Percentiles rank a stretch among this genome's conserved stretches.
phyloP scores from a whole-genome alignment of 164 flowering plant genomes.

The Hamamelis virginiana region DNA sequence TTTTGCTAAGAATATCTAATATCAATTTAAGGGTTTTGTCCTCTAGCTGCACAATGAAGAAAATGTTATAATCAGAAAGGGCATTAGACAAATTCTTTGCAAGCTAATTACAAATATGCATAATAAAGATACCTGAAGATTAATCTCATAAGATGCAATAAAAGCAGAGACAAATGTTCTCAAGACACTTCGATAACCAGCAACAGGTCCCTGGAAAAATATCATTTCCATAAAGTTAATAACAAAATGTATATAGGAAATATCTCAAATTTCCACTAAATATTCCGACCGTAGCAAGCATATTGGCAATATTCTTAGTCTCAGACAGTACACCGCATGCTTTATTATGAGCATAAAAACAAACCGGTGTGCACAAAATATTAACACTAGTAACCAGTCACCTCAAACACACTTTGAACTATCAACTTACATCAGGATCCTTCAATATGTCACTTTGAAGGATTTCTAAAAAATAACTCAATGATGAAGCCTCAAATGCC shows the following conservation, averaged over 20 bases:
- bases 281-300: not conserved
- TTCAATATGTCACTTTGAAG: conserved; percentile 61
- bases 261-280: not conserved
- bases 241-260: not conserved
- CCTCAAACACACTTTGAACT: not conserved
- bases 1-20: conserved; percentile 70
- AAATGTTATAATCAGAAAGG: conserved; percentile 15
- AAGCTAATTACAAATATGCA: conserved; percentile 2
- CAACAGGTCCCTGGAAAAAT: conserved; percentile 60
- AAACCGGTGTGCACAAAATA: not conserved
- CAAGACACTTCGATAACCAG: conserved; percentile 87
- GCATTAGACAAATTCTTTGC: not conserved
- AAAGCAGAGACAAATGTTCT: conserved; percentile 89
- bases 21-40: conserved; percentile 60
- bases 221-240: not conserved
- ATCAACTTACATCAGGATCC: conserved; percentile 72
- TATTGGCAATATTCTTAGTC: not conserved
- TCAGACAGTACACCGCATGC: not conserved
- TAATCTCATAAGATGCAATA: conserved; percentile 89
- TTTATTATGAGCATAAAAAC: not conserved
- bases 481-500: conserved; percentile 75
- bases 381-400: conserved; percentile 2
- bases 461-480: conserved; percentile 59
- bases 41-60: conserved; percentile 57
- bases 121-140: conserved; percentile 59